Percentiles rank a stretch among this genome's conserved stretches.
Conservation (phyloP, 2,329 filamentous ascomycete species). For the Hypoxylon sp. region DNA sequence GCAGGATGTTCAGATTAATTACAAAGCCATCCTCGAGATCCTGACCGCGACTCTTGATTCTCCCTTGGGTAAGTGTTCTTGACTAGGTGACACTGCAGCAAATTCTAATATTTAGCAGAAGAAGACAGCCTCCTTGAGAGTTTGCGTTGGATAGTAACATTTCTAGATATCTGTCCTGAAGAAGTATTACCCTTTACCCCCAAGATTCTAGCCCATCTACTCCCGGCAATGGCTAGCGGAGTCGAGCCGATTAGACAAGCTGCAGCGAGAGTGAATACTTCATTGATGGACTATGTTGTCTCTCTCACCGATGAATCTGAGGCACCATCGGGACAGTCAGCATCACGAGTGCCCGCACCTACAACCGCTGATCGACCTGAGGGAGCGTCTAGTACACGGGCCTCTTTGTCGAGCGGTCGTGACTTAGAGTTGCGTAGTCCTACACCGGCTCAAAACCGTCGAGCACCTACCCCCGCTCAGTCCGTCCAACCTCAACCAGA, state of each 20-base stretch:
- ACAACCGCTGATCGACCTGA: constrained; percentile 63
- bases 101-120: constrained; percentile 66
- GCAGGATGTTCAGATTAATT: constrained; percentile 95
- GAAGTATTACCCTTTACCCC: constrained; percentile 97
- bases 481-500: constrained; percentile 71
- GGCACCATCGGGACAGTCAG: constrained; percentile 54
- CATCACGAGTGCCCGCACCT: constrained; percentile 60
- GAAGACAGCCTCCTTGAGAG: constrained; percentile 94
- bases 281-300: constrained; percentile 94
- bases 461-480: constrained; percentile 62
- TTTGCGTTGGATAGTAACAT: constrained; percentile 94
- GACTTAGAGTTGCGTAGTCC: constrained; percentile 69
- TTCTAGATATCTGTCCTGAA: constrained; percentile 97
- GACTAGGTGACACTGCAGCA: constrained; percentile 13
- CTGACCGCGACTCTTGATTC: constrained; percentile 90
- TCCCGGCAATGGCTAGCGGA: constrained; percentile 93
- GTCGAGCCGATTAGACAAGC: constrained; percentile 91
- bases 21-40: constrained; percentile 92
- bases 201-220: constrained; percentile 88
- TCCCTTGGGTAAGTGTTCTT: constrained; percentile 72
- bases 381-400: constrained; percentile 64
- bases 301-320: constrained; percentile 83
- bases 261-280: constrained; percentile 89
- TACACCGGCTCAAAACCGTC: constrained; percentile 65
- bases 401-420: constrained; percentile 67